Evolutionary conservation across 306 rosid species (phyloP), one percentile per base, ranked within the genome.

Genomic region (Cercis canadensis): DNA sequence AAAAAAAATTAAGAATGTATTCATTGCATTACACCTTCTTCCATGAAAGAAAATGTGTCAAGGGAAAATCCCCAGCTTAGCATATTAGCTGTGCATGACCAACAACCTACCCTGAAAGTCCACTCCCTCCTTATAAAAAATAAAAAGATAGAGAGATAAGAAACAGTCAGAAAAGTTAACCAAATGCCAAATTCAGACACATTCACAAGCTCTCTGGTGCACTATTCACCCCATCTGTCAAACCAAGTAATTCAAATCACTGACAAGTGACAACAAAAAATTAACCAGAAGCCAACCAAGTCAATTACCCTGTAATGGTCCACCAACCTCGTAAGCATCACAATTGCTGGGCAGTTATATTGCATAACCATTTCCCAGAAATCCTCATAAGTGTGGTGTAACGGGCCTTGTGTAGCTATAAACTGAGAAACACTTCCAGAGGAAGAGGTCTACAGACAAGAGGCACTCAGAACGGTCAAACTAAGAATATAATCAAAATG

Each of bases 341-440:
- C 86, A 77, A 94, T 78, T 33, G 82, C 92, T 69, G 96, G 98
- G 78, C 98, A 88, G 36, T n/a, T 86, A 45, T 80, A 68, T 80
- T 94, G 92, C 29, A 89, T 72, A 46, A 87, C 80, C 98, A 94
- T 90, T 83, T 87, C 97, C 99, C 99, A 94, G 83, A 94, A 94
- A 86, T 91, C 99, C 83, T 91, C 95, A 13, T 73, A 94, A 11
- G 99, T 94, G 77, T 89, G 89, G 4, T 87, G 96, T 67, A 91
- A 80, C 1, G 99, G 99, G 37, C 98, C 98, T 90, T 94, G 98
- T 14, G 98, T 91, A 57, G 98, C 98, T 53, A 94, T 78, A 81
- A 94, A 94, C 68, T 66, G 82, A 31, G 98, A 88, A 67, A 88
- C 74, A 64, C 8, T 70, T 69, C 85, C 87, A 5, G 89, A 50